phyloP scores from a whole-genome alignment of 208 protist species.

The Trypanosoma lewisi region DNA sequence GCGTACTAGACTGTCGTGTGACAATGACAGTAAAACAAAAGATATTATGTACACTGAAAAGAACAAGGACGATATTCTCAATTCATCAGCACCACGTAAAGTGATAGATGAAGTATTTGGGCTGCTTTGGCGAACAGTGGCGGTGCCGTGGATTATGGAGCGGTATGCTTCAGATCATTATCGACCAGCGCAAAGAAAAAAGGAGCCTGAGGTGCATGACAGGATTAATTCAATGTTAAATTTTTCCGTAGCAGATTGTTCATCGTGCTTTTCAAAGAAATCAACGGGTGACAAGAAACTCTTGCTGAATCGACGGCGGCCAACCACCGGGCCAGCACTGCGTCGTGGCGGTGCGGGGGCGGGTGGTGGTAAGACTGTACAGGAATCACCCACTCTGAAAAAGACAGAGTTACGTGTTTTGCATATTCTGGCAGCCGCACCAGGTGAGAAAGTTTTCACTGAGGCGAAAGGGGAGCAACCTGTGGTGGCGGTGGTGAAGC shows the following conservation, averaged over 20 bases:
- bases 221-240: background rate
- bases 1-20: background rate
- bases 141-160: constrained; percentile 29
- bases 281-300: background rate
- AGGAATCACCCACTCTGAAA: background rate
- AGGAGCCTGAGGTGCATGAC: background rate
- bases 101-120: constrained; percentile 24
- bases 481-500: background rate
- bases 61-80: background rate
- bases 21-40: background rate
- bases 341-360: background rate
- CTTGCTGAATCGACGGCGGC: constrained; percentile 1
- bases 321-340: constrained; percentile 4
- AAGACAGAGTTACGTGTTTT: background rate
- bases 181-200: background rate
- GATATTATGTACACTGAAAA: constrained; percentile 1
- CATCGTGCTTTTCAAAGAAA: background rate
- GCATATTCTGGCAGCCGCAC: background rate
- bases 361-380: background rate
- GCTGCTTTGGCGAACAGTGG: constrained; percentile 24
- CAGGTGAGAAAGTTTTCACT: background rate
- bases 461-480: background rate
- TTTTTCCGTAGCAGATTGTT: background rate
- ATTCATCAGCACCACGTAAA: background rate
- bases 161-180: background rate